Base-by-base conservation (phyloP, 768 basidiomycete genomes). In the Crepidotus variabilis region DNA sequence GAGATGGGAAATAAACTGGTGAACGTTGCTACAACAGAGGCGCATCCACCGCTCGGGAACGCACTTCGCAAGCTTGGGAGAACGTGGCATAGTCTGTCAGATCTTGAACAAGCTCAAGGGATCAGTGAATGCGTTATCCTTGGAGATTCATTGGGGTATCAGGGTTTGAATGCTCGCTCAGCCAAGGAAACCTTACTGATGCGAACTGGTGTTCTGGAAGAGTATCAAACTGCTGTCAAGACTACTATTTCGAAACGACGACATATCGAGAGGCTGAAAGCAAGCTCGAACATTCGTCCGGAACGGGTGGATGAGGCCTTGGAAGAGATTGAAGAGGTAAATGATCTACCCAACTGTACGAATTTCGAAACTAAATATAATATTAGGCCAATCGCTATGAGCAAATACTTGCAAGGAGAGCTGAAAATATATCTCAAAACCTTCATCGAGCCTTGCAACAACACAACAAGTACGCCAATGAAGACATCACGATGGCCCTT, bases 111-210 rank as follows among this genome's bases (percentile, higher is more conserved):
- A 59, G 90, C 93, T 2, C 92, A 97, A 71, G 86, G 92, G 32
- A 90, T 94, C 58, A 94, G 90, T 63, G 96, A 98, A 78, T 93
- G 92, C 63, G 92, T 98, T 24, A 88, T 98, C 45, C 73, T 99
- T 23, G 95, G 94, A n/a, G 97, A 99, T 71, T 88, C 93, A 0
- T 75, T 98, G 52, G 94, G 94, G 1, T 99, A 99, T 71, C 95
- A 98, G 71, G 92, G 94, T 18, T 79, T 95, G 74, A 98, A 99
- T 65, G 94, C 97, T n/a, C 82, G 90, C 47, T 92, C 95, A 18
- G 97, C 97, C 1, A 98, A 97, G 69, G 94, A 96, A 70, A 95
- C 97, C 0, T 73, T 98, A 8, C 81, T 86, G 52, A 92, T 94
- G 77, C 87, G 97, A 9, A 92, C 93, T 0, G 83, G 84, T 7